Evolutionary conservation across 345 rosid species (phyloP), one percentile per base, ranked within the genome.

Genomic region (Pugionium dolabratum): DNA sequence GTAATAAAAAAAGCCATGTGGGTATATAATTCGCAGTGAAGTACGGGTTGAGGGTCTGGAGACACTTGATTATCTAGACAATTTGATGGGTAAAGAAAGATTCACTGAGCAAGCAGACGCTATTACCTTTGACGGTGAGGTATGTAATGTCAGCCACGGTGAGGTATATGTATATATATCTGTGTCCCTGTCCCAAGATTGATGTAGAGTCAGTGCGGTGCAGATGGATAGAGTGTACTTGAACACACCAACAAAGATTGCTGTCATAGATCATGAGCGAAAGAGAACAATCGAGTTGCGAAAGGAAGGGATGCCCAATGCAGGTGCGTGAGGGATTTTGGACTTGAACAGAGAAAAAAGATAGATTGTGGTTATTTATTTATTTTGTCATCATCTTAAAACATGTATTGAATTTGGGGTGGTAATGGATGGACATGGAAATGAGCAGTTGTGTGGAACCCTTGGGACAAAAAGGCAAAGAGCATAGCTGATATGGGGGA

Each of bases 71-170:
- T 93, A 83, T 75, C 81, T 93, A 34, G 98, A 93, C 68, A 85
- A 86, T 82, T 73, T 88, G 65, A 79, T 64, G 81, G 32, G 48
- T 40, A 82, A 69, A 79, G 84, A 90, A 75, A 83, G 97, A 71
- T 85, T 71, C 82, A 93, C 98, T 0, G 98, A 93, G 83, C 98
- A 93, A 79, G 97, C 94, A 44, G 97, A 93, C 78, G 97, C 98
- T 59, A 86, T 93, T 43, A 93, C 97, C 50, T 93, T 93, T 45
- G 98, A 93, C 29, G 86, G 86, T 30, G 91, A 93, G 95, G 98
- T 93, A 76, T 54, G 77, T 42, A 28, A 18, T 44, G 64, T 32
- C 55, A 26, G 42, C 39, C 50, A 28, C 33, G 9, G 41, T 59
- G n/a, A n/a, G n/a, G n/a, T 18, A 18, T 18, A 18, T 18, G 0